Percentiles rank a stretch among this genome's conserved stretches.
phyloP scores from a whole-genome alignment of 2,329 filamentous ascomycete species.

The Rasamsonia emersonii region DNA sequence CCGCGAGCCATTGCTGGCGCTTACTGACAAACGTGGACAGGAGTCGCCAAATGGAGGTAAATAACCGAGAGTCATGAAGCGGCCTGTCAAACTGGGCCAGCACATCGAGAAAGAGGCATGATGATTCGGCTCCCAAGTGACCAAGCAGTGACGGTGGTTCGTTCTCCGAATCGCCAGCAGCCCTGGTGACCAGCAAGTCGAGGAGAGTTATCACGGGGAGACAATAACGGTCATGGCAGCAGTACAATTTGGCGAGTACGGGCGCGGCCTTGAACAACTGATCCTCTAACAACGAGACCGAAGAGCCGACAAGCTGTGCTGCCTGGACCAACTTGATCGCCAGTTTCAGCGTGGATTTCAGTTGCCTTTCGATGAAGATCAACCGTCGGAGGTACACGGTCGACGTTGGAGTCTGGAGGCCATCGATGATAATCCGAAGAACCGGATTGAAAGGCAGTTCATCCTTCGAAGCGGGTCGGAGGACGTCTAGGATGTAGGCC shows the following conservation, averaged over 20 bases:
- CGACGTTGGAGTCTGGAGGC: constrained; percentile 50
- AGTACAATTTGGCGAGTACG: constrained; percentile 67
- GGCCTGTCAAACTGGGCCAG: constrained; percentile 71
- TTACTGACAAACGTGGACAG: constrained; percentile 79
- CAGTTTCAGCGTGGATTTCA: constrained; percentile 56
- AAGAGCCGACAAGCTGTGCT: constrained; percentile 54
- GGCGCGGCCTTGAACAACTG: constrained; percentile 76
- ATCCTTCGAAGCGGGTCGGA: constrained; percentile 61
- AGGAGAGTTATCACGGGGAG: constrained; percentile 60
- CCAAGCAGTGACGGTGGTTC: constrained; percentile 93
- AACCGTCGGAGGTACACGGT: constrained; percentile 53
- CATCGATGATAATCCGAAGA: constrained; percentile 58
- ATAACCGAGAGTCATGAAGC: constrained; percentile 55
- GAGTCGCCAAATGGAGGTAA: constrained; percentile 70
- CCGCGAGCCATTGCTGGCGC: constrained; percentile 91
- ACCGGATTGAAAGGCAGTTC: constrained; percentile 71
- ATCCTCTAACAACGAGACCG: constrained; percentile 60
- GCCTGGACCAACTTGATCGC: constrained; percentile 63
- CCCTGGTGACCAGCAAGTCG: constrained; percentile 62
- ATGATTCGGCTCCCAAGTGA: constrained; percentile 72
- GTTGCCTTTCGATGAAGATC: constrained; percentile 52
- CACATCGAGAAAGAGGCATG: constrained; percentile 73
- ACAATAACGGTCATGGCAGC: constrained; percentile 58
- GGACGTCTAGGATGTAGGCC: constrained; percentile 65
- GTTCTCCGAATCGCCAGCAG: constrained; percentile 51